Conservation (phyloP, 2,329 filamentous ascomycete genomes). For the Aspergillus transmontanensis region DNA sequence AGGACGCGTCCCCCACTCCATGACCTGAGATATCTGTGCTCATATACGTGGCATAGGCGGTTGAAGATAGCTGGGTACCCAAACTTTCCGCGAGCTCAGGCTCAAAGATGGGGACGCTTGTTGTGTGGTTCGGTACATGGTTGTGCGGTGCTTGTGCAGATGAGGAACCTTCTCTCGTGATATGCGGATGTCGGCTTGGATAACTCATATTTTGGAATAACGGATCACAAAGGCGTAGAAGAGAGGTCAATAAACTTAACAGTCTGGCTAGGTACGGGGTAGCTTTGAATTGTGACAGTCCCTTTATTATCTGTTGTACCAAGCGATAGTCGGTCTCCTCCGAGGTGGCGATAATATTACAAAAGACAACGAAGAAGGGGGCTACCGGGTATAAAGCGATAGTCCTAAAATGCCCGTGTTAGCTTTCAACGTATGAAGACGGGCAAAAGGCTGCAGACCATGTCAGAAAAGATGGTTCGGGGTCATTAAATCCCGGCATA, state of each 20-base stretch:
- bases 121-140: neutral
- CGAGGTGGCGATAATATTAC: slow-evolving; percentile 26
- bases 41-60: neutral
- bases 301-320: slow-evolving; percentile 19
- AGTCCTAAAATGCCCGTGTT: neutral
- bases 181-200: neutral
- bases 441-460: slow-evolving; percentile 13
- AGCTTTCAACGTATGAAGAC: neutral
- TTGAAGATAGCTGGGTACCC: neutral
- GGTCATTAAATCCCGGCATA: slow-evolving; percentile 14
- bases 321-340: slow-evolving; percentile 23
- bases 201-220: neutral
- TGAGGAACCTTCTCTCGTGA: neutral
- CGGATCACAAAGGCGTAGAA: slow-evolving; percentile 13
- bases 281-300: slow-evolving; percentile 19
- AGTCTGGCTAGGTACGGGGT: slow-evolving; percentile 23
- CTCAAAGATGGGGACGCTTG: neutral
- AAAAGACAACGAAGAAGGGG: slow-evolving; percentile 29
- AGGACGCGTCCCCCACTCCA: neutral
- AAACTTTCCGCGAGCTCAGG: neutral
- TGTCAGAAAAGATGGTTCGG: slow-evolving; percentile 20
- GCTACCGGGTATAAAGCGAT: slow-evolving; percentile 22
- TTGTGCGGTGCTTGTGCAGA: neutral
- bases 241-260: slow-evolving; percentile 16
- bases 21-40: neutral